Evolutionary conservation across 2,329 filamentous ascomycete genomes (phyloP), one percentile per base, ranked within the genome.

Genomic region (Chaetomium sp.): DNA sequence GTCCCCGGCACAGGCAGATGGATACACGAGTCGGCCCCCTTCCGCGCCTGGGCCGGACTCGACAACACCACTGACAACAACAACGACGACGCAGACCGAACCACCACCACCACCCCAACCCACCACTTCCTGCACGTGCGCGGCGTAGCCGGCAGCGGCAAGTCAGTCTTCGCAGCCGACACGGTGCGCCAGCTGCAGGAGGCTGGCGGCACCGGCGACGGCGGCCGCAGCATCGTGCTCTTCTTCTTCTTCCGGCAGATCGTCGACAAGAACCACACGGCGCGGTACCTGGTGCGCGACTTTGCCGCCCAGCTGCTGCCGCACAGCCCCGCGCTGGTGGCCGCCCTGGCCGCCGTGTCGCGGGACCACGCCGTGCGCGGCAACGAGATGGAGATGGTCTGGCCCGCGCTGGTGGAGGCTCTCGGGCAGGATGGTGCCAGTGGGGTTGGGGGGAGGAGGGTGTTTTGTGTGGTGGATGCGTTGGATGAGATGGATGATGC

Each of bases 191-290:
- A 70, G 21, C 66, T 74, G 10, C 67, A 64, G 23, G 2, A 27
- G 61, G 57, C 10, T 63, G 57, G 2, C 23, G 23, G 12, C 42
- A 47, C 19, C 42, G 2, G 6, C 6, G n/a, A 21, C 19, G 4
- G 19, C 19, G n/a, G 1, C 19, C 1, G 19, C 6, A 5, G 7
- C 45, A 72, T 72, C 1, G 74, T 78, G 1, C 60, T 78, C 1
- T 77, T 71, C 66, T 78, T 79, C 70, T 79, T 78, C 67, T 78
- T 78, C 56, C 71, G 75, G 8, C 70, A 77, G n/a, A 78, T 77
- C 58, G 71, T 78, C 54, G 67, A 70, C 47, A 69, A 70, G 10
- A 78, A 77, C 60, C 70, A 71, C 29, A 63, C 51, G 2, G 70
- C 75, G 8, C 58, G 62, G 33, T 68, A 66, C 38, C 62, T 75